Percentiles rank a stretch among this genome's conserved stretches.
Conservation (phyloP, 2,329 filamentous ascomycete species). For the Venturia nashicola region DNA sequence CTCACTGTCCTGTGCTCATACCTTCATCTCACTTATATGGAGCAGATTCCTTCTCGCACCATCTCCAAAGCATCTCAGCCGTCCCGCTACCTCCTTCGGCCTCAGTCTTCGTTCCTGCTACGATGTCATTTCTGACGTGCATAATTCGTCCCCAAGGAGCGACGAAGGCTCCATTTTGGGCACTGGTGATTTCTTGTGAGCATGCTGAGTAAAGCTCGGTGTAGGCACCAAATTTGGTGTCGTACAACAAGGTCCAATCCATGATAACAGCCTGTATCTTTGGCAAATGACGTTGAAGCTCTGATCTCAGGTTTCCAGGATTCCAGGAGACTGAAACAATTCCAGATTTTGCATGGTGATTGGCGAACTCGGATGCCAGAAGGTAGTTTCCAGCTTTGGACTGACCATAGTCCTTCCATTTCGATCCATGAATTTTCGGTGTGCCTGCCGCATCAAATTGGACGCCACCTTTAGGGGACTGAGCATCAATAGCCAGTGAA, state of each 20-base stretch:
- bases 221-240: conserved; percentile 9
- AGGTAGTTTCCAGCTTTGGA: conserved; percentile 8
- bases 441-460: conserved; percentile 3
- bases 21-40: background rate
- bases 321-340: conserved; percentile 10
- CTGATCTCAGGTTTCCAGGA: conserved; percentile 10
- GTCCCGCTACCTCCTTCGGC: conserved; percentile 4
- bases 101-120: background rate
- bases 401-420: conserved; percentile 8
- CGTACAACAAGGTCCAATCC: conserved; percentile 2
- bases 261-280: background rate
- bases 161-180: conserved; percentile 7
- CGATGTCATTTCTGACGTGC: background rate
- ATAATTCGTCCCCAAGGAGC: conserved; percentile 10
- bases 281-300: conserved; percentile 9
- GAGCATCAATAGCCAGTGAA: background rate
- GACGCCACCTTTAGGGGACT: conserved; percentile 8
- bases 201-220: conserved; percentile 11
- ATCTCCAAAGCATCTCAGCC: conserved; percentile 9
- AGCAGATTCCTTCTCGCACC: conserved; percentile 10
- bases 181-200: conserved; percentile 3
- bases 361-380: conserved; percentile 10
- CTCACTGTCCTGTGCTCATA: background rate
- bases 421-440: background rate
- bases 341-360: conserved; percentile 7